A percentile compares a stretch with the other conserved stretches of the same genome.
These are phyloP conservation scores for Penicillium lividum DNA, from an alignment of 495 filamentous ascomycete genomes.

Conservation along the genomic window DNA sequence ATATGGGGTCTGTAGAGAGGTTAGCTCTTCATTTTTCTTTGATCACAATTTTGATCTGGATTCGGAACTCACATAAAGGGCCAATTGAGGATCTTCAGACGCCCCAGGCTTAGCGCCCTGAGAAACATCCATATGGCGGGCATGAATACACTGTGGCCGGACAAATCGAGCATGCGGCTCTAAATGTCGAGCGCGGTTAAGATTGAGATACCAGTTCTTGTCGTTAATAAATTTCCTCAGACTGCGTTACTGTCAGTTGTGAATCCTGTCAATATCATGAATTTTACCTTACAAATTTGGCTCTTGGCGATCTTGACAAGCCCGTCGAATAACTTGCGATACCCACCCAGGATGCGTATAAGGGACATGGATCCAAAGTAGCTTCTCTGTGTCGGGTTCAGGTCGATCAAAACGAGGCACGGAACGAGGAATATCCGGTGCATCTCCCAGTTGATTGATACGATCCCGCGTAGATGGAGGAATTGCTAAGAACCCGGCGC, in stretches of 20 bases:
- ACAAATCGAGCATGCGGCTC: constrained; percentile 49
- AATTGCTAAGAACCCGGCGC: constrained; percentile 28
- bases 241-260: constrained; percentile 24
- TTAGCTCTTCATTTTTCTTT: background rate
- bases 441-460: constrained; percentile 23
- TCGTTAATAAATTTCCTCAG: constrained; percentile 52
- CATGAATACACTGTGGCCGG: constrained; percentile 39
- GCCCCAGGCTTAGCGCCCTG: constrained; percentile 20
- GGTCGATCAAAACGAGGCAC: constrained; percentile 42
- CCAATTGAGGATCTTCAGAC: constrained; percentile 37
- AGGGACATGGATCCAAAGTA: constrained; percentile 68
- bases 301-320: constrained; percentile 30
- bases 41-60: background rate
- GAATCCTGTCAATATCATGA: background rate
- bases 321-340: constrained; percentile 33
- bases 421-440: constrained; percentile 30
- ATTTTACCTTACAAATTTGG: constrained; percentile 25
- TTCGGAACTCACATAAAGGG: constrained; percentile 41
- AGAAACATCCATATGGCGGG: constrained; percentile 33
- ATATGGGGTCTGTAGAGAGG: constrained; percentile 22
- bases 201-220: constrained; percentile 46
- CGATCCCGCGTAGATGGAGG: constrained; percentile 30
- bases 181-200: constrained; percentile 50
- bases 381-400: constrained; percentile 45
- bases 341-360: constrained; percentile 70